Evolutionary conservation across 495 filamentous ascomycete genomes (phyloP).

Genomic region (Neurospora cerealis): DNA sequence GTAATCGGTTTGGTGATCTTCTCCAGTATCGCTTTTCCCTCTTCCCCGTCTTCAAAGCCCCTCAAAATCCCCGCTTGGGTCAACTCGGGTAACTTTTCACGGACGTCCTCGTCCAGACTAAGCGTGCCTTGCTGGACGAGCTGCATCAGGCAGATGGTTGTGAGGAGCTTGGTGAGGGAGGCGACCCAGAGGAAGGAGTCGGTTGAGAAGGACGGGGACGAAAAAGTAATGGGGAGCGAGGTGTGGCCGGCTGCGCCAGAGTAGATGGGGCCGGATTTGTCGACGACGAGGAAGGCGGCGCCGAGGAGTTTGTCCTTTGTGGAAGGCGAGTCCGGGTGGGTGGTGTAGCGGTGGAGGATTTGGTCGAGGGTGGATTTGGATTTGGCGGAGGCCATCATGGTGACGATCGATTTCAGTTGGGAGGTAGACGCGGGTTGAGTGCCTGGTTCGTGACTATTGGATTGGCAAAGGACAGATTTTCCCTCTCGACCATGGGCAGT

Average conservation of each 20-base stretch:
- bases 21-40: conserved; percentile 15
- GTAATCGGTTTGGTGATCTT: conserved; percentile 19
- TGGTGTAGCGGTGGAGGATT: conserved; percentile 15
- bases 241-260: conserved; percentile 15
- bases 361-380: conserved; percentile 12
- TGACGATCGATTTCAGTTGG: neutral
- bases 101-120: conserved; percentile 15
- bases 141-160: conserved; percentile 13
- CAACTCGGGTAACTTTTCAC: conserved; percentile 15
- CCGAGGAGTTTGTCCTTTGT: conserved; percentile 23
- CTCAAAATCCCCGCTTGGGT: conserved; percentile 11
- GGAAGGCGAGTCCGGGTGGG: neutral
- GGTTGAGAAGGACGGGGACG: conserved; percentile 17
- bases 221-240: neutral
- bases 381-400: neutral
- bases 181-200: conserved; percentile 42
- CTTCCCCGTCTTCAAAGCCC: conserved; percentile 8
- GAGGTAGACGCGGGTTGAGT: neutral
- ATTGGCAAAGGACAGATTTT: neutral
- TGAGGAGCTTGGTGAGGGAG: conserved; percentile 22
- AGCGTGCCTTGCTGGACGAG: conserved; percentile 14
- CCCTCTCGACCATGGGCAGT: neutral
- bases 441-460: neutral
- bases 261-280: conserved; percentile 18
- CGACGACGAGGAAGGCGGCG: conserved; percentile 19